These are phyloP conservation scores for Wickerhamomyces bisporus DNA, from an alignment of 805 yeast species.

Conservation along the genomic window DNA sequence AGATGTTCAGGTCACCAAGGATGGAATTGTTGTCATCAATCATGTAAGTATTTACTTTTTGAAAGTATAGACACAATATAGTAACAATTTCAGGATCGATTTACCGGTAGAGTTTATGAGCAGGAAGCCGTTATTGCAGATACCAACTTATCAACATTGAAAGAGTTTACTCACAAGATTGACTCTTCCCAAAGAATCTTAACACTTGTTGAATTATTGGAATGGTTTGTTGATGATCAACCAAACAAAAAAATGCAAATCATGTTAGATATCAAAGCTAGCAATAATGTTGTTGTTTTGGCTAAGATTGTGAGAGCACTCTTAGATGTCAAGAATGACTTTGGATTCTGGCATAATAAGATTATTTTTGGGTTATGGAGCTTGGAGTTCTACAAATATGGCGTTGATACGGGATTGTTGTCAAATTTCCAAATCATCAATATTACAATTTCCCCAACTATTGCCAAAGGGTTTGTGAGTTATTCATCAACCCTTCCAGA, in stretches of 20 bases:
- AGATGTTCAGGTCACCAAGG: constrained; percentile 49
- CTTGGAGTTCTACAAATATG: constrained; percentile 38
- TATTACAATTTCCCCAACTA: constrained; percentile 29
- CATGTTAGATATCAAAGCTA: constrained; percentile 49
- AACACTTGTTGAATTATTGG: constrained; percentile 34
- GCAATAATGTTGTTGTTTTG: constrained; percentile 39
- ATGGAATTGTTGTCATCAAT: constrained; percentile 48
- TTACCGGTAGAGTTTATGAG: constrained; percentile 45
- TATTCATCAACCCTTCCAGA: constrained; percentile 34
- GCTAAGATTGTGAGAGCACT: constrained; percentile 34
- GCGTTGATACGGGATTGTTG: constrained; percentile 33
- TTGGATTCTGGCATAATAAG: constrained; percentile 38
- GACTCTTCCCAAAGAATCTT: constrained; percentile 34
- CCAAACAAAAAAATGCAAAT: constrained; percentile 21
- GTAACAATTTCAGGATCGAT: constrained; percentile 29
- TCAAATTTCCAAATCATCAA: constrained; percentile 30
- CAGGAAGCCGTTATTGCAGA: constrained; percentile 32
- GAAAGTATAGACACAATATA: too few relatives aligned
- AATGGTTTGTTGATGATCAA: constrained; percentile 28
- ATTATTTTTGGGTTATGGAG: constrained; percentile 52
- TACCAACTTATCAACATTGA: constrained; percentile 31
- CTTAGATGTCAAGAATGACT: constrained; percentile 32
- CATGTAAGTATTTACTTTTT: constrained; percentile 34
- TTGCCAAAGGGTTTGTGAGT: constrained; percentile 27
- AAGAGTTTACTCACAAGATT: constrained; percentile 28